Evolutionary conservation across 2,329 filamentous ascomycete genomes (phyloP), one percentile per base, ranked within the genome.

Genomic region (Venturia asperata): DNA sequence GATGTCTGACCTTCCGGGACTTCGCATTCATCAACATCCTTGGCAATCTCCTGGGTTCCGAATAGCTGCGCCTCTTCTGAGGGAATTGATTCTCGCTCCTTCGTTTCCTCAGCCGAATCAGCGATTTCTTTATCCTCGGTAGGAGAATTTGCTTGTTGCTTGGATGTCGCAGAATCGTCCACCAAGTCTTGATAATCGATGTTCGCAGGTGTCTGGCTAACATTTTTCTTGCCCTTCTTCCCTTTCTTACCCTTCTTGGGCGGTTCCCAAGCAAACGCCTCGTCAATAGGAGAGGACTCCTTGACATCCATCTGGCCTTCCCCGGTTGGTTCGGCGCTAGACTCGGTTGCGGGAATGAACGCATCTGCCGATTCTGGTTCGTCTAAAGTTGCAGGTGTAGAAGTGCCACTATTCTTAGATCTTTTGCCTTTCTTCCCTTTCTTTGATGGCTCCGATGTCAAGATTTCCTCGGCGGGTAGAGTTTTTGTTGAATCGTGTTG

Each of bases 401-500:
- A 4, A 17, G 27, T 42, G 21, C 49, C 27, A 19, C 49, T 56
- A 30, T 56, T 34, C 55, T 47, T 37, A 17, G 39, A 37, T 65
- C 64, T 56, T 49, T 66, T 67, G 10, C 64, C 68, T 66, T 72
- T 72, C 27, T 69, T 70, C 45, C 66, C 64, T 52, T 73, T 75
- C 65, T 73, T 76, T 27, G 39, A 39, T 34, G 42, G 21, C 37
- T 42, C 60, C 60, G 7, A 62, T 4, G 24, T 21, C 3, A 19
- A 17, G 30, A 15, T 21, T 17, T 43, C 19, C 24, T 62, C 60
- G 5, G 34, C 10, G 17, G 21, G 19, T 17, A 39, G 21, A 58
- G 52, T 13, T 52, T 52, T 52, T 52, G 47, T 52, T 52, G 21
- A 21, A 21, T 58, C 52, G 52, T 34, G 30, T 58, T 58, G 52